Evolutionary conservation across 345 rosid species (phyloP).

Genomic region (Citrus inodora): DNA sequence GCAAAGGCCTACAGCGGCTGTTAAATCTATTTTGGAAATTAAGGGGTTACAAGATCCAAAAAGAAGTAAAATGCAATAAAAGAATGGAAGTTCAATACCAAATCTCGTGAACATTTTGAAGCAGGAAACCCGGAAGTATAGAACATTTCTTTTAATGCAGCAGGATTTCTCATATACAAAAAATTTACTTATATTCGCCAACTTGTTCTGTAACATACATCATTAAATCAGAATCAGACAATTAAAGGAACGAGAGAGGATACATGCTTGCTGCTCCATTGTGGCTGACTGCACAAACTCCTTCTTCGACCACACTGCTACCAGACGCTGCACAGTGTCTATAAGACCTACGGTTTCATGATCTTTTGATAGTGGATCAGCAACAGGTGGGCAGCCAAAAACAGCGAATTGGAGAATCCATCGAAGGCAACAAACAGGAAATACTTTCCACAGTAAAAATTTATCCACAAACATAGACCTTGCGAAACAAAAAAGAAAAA

Average conservation of each 20-base stretch:
- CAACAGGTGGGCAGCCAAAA: conserved; percentile 61
- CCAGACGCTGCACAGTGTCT: conserved; percentile 55
- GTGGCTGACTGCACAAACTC: conserved; percentile 74
- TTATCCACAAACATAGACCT: conserved; percentile 79
- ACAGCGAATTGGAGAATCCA: conserved; percentile 92
- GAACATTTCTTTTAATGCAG: background rate
- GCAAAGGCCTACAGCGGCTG: conserved; percentile 86
- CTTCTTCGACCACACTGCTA: conserved; percentile 69
- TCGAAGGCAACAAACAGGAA: conserved; percentile 77
- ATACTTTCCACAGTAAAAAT: conserved; percentile 92
- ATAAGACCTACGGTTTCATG: conserved; percentile 37
- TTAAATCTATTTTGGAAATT: conserved; percentile 55
- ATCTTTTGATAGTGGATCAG: conserved; percentile 42
- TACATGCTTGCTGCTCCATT: conserved; percentile 96
- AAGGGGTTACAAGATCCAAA: conserved; percentile 34
- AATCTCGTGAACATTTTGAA: background rate
- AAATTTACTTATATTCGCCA: background rate
- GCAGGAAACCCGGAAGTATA: conserved; percentile 2
- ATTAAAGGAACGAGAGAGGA: conserved; percentile 43
- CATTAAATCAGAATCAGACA: conserved; percentile 1
- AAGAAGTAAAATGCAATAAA: conserved; percentile 8
- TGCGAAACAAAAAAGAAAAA: conserved; percentile 30
- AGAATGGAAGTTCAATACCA: background rate
- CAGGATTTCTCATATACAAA: background rate
- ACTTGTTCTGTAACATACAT: conserved; percentile 4